phyloP scores from a whole-genome alignment of 140 eudicot species.

The Anethum foeniculum region DNA sequence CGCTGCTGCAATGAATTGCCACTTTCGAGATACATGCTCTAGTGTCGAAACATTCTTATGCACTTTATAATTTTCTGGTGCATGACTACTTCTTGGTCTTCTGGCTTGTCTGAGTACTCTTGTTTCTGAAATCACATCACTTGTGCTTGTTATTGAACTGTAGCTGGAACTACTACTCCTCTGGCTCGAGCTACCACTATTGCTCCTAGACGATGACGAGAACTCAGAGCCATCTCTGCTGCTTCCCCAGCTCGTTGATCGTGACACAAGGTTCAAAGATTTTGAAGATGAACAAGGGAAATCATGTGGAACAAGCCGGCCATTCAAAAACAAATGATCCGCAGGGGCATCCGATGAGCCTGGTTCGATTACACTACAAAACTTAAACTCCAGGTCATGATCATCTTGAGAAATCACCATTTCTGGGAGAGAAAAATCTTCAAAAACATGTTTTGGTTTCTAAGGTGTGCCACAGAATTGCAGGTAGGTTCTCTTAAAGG shows the following conservation, averaged over 20 bases:
- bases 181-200: slow-evolving; percentile 54
- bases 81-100: neutral
- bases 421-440: slow-evolving; percentile 42
- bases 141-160: slow-evolving; percentile 58
- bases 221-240: slow-evolving; percentile 45
- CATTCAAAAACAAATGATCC: slow-evolving; percentile 71
- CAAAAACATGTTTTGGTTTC: slow-evolving; percentile 21
- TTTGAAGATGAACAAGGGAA: slow-evolving; percentile 40
- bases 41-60: slow-evolving; percentile 7
- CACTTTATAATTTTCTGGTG: slow-evolving; percentile 15
- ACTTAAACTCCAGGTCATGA: slow-evolving; percentile 34
- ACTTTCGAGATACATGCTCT: slow-evolving; percentile 41
- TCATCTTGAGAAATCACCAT: neutral
- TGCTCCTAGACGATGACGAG: slow-evolving; percentile 41
- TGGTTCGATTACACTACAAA: slow-evolving; percentile 16
- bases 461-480: slow-evolving; percentile 14
- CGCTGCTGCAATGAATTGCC: slow-evolving; percentile 67
- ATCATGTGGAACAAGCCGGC: slow-evolving; percentile 52
- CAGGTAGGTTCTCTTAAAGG: neutral
- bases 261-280: slow-evolving; percentile 3
- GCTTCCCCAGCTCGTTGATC: slow-evolving; percentile 47
- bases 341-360: slow-evolving; percentile 41
- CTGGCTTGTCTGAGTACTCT: slow-evolving; percentile 13
- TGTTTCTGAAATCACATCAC: slow-evolving; percentile 27
- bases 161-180: slow-evolving; percentile 48